Conservation (phyloP, 176 grass and related monocot species). For the Triticum urartu region DNA sequence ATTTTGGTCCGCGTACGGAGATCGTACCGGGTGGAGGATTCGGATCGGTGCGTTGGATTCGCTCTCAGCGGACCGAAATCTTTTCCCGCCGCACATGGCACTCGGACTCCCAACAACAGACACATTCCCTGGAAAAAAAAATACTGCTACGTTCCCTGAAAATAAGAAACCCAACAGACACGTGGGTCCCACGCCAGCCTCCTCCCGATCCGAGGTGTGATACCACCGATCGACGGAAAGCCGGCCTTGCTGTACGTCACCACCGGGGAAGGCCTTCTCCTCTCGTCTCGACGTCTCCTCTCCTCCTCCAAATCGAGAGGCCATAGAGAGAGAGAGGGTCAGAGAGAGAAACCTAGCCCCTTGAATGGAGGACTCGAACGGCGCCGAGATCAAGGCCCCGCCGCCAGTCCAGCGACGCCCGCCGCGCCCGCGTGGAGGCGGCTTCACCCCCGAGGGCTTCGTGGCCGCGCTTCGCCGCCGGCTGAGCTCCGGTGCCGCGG, state of each 20-base stretch:
- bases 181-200: background rate
- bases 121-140: too few species aligned
- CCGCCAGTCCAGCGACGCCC: constrained; percentile 28
- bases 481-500: constrained; percentile 38
- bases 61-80: too few species aligned
- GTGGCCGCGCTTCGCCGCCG: constrained; percentile 36
- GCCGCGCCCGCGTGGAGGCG: constrained; percentile 30
- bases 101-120: too few species aligned
- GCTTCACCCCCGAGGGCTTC: constrained; percentile 25
- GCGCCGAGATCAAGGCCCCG: background rate
- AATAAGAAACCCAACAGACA: background rate
- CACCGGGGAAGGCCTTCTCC: constrained; percentile 3
- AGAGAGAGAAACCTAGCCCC: background rate
- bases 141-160: too few species aligned
- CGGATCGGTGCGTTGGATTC: too few species aligned
- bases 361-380: constrained; percentile 39
- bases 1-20: too few species aligned
- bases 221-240: background rate
- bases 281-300: background rate
- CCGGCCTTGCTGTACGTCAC: background rate
- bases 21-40: too few species aligned
- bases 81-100: too few species aligned
- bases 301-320: background rate
- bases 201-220: background rate
- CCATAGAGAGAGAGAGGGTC: background rate